Evolutionary conservation across 176 grass and related monocot genomes (phyloP).

Genomic region (Carex cristatella): DNA sequence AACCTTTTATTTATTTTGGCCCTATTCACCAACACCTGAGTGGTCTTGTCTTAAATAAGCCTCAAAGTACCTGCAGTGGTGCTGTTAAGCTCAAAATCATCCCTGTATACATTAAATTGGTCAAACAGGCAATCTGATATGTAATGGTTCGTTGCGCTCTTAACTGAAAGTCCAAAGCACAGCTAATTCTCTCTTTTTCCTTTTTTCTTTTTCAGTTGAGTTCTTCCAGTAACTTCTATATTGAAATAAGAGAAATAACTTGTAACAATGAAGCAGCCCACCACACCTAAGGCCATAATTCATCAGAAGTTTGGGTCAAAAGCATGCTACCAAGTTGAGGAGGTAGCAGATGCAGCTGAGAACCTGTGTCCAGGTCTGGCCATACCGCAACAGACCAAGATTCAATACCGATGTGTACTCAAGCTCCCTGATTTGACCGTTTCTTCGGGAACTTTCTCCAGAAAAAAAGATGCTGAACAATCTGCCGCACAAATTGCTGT

Average conservation of each 20-base stretch:
- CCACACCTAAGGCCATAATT: conserved; percentile 81
- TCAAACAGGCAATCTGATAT: not conserved
- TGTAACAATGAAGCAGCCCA: conserved; percentile 22
- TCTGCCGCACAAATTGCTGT: conserved; percentile 80
- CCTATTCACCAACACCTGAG: not conserved
- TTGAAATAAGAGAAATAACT: conserved; percentile 11
- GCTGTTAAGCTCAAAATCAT: not conserved
- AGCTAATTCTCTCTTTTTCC: not conserved
- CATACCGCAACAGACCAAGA: conserved; percentile 41
- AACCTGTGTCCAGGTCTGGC: conserved; percentile 71
- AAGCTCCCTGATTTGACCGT: conserved; percentile 65
- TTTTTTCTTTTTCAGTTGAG: too few species aligned
- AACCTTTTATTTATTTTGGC: not conserved
- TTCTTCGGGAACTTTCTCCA: conserved; percentile 51
- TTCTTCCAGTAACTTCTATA: not conserved
- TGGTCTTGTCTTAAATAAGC: not conserved
- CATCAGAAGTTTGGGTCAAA: conserved; percentile 60
- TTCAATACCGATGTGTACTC: conserved; percentile 61
- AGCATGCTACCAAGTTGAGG: conserved; percentile 59
- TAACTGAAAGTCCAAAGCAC: not conserved
- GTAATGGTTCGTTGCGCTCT: not conserved
- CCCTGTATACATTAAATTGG: not conserved
- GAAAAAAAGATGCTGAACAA: conserved; percentile 96
- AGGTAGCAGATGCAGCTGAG: conserved; percentile 45
- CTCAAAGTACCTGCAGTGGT: not conserved